phyloP scores from a whole-genome alignment of 331 rosid genomes.

The Ulmus americana region DNA sequence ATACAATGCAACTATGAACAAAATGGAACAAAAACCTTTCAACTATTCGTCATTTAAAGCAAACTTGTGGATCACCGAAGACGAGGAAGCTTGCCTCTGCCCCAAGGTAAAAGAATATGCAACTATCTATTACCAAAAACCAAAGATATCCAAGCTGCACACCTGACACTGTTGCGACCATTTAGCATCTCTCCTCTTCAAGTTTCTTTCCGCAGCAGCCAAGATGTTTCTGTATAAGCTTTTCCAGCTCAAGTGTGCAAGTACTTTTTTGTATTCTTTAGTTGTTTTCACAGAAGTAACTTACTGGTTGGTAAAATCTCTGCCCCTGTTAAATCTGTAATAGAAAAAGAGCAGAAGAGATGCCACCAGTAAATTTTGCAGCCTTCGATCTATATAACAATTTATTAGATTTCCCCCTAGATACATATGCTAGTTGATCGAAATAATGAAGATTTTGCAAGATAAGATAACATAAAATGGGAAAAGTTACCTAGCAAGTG shows the following conservation, averaged over 20 bases:
- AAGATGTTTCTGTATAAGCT: slow-evolving; percentile 13
- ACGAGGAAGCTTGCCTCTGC: slow-evolving; percentile 17
- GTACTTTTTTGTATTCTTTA: slow-evolving; percentile 25
- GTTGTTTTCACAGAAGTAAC: slow-evolving; percentile 12
- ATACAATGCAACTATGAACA: slow-evolving; percentile 9
- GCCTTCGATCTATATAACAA: not conserved
- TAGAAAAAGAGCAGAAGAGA: slow-evolving; percentile 11
- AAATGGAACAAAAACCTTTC: slow-evolving; percentile 4
- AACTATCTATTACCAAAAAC: slow-evolving; percentile 17
- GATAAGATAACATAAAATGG: not conserved
- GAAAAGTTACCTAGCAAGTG: slow-evolving; percentile 37
- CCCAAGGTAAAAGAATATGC: slow-evolving; percentile 19
- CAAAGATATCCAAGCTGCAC: slow-evolving; percentile 15
- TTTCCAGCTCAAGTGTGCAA: slow-evolving; percentile 28
- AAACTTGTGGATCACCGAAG: slow-evolving; percentile 20
- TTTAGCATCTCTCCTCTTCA: slow-evolving; percentile 24
- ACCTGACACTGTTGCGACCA: slow-evolving; percentile 12
- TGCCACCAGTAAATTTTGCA: slow-evolving; percentile 10
- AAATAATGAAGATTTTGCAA: not conserved
- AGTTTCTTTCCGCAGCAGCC: slow-evolving; percentile 8
- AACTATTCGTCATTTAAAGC: slow-evolving; percentile 9
- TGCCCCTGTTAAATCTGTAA: slow-evolving; percentile 1
- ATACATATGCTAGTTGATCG: not conserved
- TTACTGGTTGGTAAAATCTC: slow-evolving; percentile 12
- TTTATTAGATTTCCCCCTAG: slow-evolving; percentile 4